Evolutionary conservation across 345 rosid species (phyloP).

Genomic region (Bruguiera sexangula): DNA sequence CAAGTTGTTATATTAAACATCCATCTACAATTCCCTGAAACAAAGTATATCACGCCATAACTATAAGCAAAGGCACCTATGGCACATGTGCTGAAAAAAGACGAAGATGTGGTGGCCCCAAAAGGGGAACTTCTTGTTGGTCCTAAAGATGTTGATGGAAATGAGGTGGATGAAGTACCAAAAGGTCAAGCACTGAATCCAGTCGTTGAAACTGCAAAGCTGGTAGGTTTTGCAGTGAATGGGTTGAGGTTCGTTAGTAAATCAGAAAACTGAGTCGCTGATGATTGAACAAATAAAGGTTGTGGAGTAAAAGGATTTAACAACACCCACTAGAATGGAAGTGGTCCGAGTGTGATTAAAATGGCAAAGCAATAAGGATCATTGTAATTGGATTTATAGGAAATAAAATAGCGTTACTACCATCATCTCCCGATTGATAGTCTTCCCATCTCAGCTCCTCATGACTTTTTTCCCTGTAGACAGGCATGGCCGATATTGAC

Average conservation of each 20-base stretch:
- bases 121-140: slow-evolving; percentile 45
- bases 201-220: slow-evolving; percentile 29
- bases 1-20: not conserved
- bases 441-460: too few relatives aligned
- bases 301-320: slow-evolving; percentile 50
- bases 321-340: slow-evolving; percentile 45
- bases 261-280: slow-evolving; percentile 50
- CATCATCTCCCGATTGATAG: too few relatives aligned
- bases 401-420: not conserved
- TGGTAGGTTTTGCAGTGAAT: slow-evolving; percentile 46
- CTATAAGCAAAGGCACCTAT: too few relatives aligned
- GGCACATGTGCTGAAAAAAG: slow-evolving; percentile 24
- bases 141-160: slow-evolving; percentile 51
- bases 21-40: not conserved
- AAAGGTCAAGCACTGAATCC: slow-evolving; percentile 36
- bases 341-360: too few relatives aligned
- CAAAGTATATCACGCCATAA: too few relatives aligned
- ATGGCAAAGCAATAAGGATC: too few relatives aligned
- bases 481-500: slow-evolving; percentile 86
- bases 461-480: slow-evolving; percentile 45
- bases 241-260: slow-evolving; percentile 41
- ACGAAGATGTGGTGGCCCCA: slow-evolving; percentile 39
- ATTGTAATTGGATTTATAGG: too few relatives aligned
- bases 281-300: slow-evolving; percentile 42
- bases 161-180: slow-evolving; percentile 37